Evolutionary conservation across 805 yeast species (phyloP).

Genomic region (Wickerhamiella alocasiicola): DNA sequence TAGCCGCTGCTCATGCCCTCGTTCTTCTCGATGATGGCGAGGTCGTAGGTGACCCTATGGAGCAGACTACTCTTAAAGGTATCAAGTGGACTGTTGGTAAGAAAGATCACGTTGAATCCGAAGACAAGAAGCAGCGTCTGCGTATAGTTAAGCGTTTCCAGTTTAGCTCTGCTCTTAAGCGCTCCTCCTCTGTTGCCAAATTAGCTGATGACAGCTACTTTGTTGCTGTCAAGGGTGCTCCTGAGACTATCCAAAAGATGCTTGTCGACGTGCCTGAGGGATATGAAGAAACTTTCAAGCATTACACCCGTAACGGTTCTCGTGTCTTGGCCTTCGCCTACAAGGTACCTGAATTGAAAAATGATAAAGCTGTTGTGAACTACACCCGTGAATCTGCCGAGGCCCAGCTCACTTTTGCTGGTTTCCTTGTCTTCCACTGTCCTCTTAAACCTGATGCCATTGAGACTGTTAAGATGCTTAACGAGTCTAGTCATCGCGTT

Average conservation of each 20-base stretch:
- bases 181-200: conserved; percentile 77
- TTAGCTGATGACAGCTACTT: conserved; percentile 42
- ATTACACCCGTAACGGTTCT: conserved; percentile 88
- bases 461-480: conserved; percentile 80
- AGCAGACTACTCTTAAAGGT: conserved; percentile 84
- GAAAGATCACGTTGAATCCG: conserved; percentile 56
- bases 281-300: conserved; percentile 76
- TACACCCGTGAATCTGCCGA: conserved; percentile 69
- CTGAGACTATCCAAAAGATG: conserved; percentile 83
- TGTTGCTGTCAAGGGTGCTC: conserved; percentile 94
- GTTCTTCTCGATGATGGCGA: conserved; percentile 94
- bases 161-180: conserved; percentile 87
- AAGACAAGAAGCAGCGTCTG: conserved; percentile 36
- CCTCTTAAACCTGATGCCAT: conserved; percentile 91
- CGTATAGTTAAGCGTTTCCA: conserved; percentile 87
- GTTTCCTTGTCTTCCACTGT: conserved; percentile 93
- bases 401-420: conserved; percentile 63
- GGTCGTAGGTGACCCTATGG: conserved; percentile 98
- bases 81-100: conserved; percentile 73
- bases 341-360: conserved; percentile 40
- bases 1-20: conserved; percentile 94
- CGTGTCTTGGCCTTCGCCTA: conserved; percentile 94
- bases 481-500: conserved; percentile 89
- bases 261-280: conserved; percentile 54
- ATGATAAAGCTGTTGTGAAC: conserved; percentile 32